These are phyloP conservation scores for Torrubiella hemipterigena DNA, from an alignment of 2,329 filamentous ascomycete species.

Conservation along the genomic window DNA sequence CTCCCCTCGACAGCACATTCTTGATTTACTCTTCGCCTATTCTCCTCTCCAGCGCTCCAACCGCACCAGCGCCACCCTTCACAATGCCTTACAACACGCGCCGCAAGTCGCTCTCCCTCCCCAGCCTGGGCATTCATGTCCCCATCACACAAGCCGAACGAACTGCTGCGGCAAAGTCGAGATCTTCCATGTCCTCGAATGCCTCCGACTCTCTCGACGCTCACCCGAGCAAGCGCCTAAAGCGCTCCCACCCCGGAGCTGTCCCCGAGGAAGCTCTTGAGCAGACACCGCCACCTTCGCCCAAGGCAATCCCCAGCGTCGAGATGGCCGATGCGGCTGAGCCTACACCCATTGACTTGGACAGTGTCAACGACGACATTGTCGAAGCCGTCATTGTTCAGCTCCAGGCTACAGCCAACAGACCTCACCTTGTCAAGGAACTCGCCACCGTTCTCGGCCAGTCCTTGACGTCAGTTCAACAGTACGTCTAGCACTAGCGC, in stretches of 20 bases:
- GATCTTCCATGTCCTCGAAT: conserved; percentile 16
- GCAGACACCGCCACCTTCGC: conserved; percentile 52
- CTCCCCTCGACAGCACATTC: neutral
- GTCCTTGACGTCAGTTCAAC: conserved; percentile 73
- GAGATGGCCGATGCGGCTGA: conserved; percentile 14
- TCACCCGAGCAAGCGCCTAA: conserved; percentile 54
- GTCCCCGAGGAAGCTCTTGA: conserved; percentile 55
- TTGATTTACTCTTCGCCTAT: conserved; percentile 1
- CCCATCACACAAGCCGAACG: conserved; percentile 53
- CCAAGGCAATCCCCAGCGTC: conserved; percentile 16
- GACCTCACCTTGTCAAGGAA: conserved; percentile 91
- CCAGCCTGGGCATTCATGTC: conserved; percentile 84
- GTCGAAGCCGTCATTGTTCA: conserved; percentile 83
- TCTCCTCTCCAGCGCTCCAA: conserved; percentile 6
- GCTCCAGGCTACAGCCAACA: conserved; percentile 79
- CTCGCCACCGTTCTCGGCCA: conserved; percentile 68
- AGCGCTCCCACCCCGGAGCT: conserved; percentile 57
- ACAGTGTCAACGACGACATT: conserved; percentile 87
- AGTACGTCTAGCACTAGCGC: conserved; percentile 49
- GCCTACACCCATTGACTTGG: conserved; percentile 42
- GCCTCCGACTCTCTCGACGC: conserved; percentile 19
- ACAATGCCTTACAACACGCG: conserved; percentile 91
- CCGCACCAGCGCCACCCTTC: conserved; percentile 7
- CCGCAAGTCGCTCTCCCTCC: conserved; percentile 87
- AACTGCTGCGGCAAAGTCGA: conserved; percentile 34